phyloP scores from a whole-genome alignment of 1,139 yeast genomes.

The Eremothecium sinecaudum region DNA sequence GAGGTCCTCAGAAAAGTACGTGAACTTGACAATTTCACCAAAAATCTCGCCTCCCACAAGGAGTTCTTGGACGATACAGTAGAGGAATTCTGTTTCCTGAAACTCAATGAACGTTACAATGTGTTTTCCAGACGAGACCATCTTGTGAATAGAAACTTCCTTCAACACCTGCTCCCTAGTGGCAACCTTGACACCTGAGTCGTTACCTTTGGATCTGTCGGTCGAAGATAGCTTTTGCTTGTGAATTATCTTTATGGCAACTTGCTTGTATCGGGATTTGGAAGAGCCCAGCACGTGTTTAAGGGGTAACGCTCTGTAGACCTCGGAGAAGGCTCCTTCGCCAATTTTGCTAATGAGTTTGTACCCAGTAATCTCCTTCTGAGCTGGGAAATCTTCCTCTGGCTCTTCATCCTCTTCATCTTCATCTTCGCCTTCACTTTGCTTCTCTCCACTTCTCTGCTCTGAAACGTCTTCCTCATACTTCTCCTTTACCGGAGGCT shows the following conservation, averaged over 20 bases:
- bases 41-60: slow-evolving; percentile 93
- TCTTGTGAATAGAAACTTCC: slow-evolving; percentile 58
- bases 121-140: slow-evolving; percentile 36
- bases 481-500: slow-evolving; percentile 8
- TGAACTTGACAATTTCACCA: slow-evolving; percentile 82
- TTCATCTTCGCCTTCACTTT: slow-evolving; percentile 41
- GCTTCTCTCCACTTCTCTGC: not conserved
- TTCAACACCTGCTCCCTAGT: slow-evolving; percentile 45
- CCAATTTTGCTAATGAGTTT: slow-evolving; percentile 41
- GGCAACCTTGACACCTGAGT: slow-evolving; percentile 17
- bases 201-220: slow-evolving; percentile 14
- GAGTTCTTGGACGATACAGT: slow-evolving; percentile 75
- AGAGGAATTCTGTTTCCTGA: slow-evolving; percentile 52
- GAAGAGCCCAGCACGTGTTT: slow-evolving; percentile 9
- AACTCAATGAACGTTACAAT: slow-evolving; percentile 64
- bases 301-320: slow-evolving; percentile 51
- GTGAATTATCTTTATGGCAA: slow-evolving; percentile 79
- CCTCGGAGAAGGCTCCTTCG: slow-evolving; percentile 88
- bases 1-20: slow-evolving; percentile 81
- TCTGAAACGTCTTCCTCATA: slow-evolving; percentile 3
- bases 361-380: slow-evolving; percentile 25
- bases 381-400: slow-evolving; percentile 21
- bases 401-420: slow-evolving; percentile 11
- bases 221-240: slow-evolving; percentile 44
- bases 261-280: slow-evolving; percentile 14